These are phyloP conservation scores for Aegilops speltoides DNA, from an alignment of 176 grass and related monocot genomes.

Conservation along the genomic window DNA sequence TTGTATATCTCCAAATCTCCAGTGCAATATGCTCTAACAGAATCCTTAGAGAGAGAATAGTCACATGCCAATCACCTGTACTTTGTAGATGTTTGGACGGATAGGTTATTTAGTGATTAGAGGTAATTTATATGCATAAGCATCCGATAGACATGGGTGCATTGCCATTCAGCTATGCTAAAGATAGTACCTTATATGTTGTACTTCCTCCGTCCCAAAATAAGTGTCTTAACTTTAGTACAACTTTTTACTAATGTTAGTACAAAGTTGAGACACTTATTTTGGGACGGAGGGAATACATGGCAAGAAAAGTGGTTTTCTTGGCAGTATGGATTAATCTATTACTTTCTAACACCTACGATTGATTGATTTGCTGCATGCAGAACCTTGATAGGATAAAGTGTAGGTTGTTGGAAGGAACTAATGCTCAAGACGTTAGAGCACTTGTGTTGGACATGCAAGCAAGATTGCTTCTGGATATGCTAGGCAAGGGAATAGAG, in stretches of 20 bases:
- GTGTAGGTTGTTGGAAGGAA: conserved; percentile 95
- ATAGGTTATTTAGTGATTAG: background rate
- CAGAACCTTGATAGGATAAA: conserved; percentile 99
- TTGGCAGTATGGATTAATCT: conserved; percentile 8
- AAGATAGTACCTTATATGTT: conserved; percentile 5
- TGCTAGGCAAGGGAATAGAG: conserved; percentile 98
- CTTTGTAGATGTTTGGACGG: background rate
- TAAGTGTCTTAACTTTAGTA: no score
- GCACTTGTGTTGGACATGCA: conserved; percentile 99
- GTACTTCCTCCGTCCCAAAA: no score
- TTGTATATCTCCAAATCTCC: background rate
- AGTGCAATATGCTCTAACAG: background rate
- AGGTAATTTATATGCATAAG: background rate
- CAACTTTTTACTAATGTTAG: no score
- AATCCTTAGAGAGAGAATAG: background rate
- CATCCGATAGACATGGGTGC: background rate
- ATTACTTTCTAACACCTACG: conserved; percentile 17
- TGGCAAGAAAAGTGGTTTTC: conserved; percentile 14
- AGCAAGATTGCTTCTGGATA: conserved; percentile 96
- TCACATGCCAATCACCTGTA: background rate
- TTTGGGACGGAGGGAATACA: no score
- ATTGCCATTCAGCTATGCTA: background rate
- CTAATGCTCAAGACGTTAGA: conserved; percentile 98
- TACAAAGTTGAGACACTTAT: no score
- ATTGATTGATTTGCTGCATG: conserved; percentile 16